A percentile compares a stretch with the other conserved stretches of the same genome.
phyloP scores from a whole-genome alignment of 768 basidiomycete genomes.

The Termitomyces sp. region DNA sequence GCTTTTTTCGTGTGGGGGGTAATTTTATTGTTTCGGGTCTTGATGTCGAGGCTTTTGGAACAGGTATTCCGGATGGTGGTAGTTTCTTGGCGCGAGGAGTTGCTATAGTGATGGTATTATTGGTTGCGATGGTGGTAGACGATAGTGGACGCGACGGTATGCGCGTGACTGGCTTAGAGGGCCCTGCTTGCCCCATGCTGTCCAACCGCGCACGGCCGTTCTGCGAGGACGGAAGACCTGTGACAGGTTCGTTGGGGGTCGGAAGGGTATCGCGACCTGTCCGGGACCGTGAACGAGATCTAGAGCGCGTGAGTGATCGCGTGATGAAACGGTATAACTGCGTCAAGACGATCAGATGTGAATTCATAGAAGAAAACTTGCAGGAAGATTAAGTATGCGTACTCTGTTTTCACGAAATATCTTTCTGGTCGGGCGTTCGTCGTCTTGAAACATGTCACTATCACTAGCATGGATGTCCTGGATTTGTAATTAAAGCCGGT shows the following conservation, averaged over 20 bases:
- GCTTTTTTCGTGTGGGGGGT: constrained; percentile 31
- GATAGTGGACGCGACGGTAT: constrained; percentile 59
- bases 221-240: constrained; percentile 15
- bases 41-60: constrained; percentile 17
- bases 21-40: constrained; percentile 28
- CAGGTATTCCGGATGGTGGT: constrained; percentile 21
- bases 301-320: constrained; percentile 44
- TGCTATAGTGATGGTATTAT: constrained; percentile 53
- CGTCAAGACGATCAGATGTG: constrained; percentile 6
- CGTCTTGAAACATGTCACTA: constrained; percentile 18
- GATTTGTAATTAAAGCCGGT: neutral
- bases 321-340: constrained; percentile 60
- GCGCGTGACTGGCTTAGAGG: constrained; percentile 43
- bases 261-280: constrained; percentile 16
- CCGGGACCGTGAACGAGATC: constrained; percentile 55
- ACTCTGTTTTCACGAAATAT: constrained; percentile 43
- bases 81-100: constrained; percentile 36
- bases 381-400: constrained; percentile 11
- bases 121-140: constrained; percentile 56
- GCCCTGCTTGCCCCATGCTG: constrained; percentile 18
- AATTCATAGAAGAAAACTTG: constrained; percentile 4
- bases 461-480: constrained; percentile 8
- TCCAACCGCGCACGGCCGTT: constrained; percentile 11
- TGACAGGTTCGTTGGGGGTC: constrained; percentile 15
- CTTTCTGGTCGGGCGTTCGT: constrained; percentile 36